Percentiles rank a stretch among this genome's conserved stretches.
These are phyloP conservation scores for Fusarium aywerte DNA, from an alignment of 2,329 filamentous ascomycete genomes.

Conservation along the genomic window DNA sequence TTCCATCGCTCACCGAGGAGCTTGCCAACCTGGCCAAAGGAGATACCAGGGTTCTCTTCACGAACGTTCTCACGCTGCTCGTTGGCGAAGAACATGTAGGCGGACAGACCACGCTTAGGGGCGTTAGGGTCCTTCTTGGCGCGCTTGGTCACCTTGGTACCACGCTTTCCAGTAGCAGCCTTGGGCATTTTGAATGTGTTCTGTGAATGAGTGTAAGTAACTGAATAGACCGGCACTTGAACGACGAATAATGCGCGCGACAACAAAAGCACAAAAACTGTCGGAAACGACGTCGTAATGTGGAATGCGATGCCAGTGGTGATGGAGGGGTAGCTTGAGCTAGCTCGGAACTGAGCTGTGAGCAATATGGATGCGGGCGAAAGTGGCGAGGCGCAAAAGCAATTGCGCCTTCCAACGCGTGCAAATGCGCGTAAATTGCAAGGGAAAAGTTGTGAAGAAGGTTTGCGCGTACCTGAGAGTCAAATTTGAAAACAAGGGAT, in stretches of 20 bases:
- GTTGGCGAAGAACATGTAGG: slow-evolving; percentile 99
- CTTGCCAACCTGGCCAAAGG: slow-evolving; percentile 99
- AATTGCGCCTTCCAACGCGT: slow-evolving; percentile 43
- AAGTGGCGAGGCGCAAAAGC: slow-evolving; percentile 45
- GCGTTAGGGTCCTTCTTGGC: slow-evolving; percentile 86
- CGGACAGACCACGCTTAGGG: slow-evolving; percentile 98
- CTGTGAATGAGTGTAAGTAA: slow-evolving; percentile 46
- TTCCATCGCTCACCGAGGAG: slow-evolving; percentile 99
- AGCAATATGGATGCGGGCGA: slow-evolving; percentile 15
- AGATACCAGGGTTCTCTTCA: slow-evolving; percentile 97
- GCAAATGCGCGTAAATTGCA: slow-evolving; percentile 26
- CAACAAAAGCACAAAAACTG: neutral
- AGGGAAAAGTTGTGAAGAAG: slow-evolving; percentile 25
- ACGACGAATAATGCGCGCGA: neutral
- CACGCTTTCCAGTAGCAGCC: slow-evolving; percentile 63
- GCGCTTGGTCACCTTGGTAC: slow-evolving; percentile 63
- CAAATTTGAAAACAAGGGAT: slow-evolving; percentile 22
- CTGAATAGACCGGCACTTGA: neutral
- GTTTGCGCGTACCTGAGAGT: slow-evolving; percentile 40
- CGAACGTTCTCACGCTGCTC: slow-evolving; percentile 98
- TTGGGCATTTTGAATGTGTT: slow-evolving; percentile 66
- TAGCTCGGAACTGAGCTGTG: slow-evolving; percentile 32
- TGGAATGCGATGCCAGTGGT: slow-evolving; percentile 1
- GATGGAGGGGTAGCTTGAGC: slow-evolving; percentile 45
- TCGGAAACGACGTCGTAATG: neutral